Conservation (phyloP, 768 basidiomycete genomes). For the Suillus bovinus region DNA sequence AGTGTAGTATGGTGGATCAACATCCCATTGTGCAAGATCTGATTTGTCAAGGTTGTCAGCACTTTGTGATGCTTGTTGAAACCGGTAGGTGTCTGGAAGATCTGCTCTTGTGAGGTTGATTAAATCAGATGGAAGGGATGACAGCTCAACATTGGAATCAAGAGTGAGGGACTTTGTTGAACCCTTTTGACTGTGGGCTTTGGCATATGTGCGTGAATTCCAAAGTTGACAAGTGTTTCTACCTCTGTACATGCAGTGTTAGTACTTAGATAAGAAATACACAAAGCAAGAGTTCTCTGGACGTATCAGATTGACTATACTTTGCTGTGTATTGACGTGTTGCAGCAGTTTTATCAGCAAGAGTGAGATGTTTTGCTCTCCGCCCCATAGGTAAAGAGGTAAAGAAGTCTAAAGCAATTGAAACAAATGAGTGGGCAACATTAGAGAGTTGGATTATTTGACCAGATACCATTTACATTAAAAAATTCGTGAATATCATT, state of each 20-base stretch:
- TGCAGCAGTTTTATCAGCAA: no score
- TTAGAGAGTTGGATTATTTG: no score
- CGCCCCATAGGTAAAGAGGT: background rate
- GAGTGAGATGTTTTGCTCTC: background rate
- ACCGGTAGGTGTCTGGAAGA: constrained; percentile 9
- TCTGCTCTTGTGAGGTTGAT: constrained; percentile 1
- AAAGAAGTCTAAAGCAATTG: background rate
- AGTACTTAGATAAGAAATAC: background rate
- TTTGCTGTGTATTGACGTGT: background rate
- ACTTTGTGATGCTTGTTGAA: constrained; percentile 5
- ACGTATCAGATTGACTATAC: background rate
- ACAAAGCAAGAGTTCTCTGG: background rate
- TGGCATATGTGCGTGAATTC: background rate
- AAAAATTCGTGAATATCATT: no score
- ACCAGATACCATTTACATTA: no score
- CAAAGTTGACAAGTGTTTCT: background rate
- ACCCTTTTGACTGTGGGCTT: background rate
- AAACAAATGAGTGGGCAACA: no score
- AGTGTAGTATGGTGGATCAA: constrained; percentile 8
- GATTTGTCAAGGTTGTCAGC: constrained; percentile 8
- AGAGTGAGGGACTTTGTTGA: background rate
- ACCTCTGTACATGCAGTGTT: background rate
- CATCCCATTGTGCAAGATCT: constrained; percentile 4
- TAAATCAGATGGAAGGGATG: background rate
- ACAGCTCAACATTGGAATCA: background rate